phyloP scores from a whole-genome alignment of 2,329 filamentous ascomycete genomes.

The Pseudopyrenochaeta lycopersici region DNA sequence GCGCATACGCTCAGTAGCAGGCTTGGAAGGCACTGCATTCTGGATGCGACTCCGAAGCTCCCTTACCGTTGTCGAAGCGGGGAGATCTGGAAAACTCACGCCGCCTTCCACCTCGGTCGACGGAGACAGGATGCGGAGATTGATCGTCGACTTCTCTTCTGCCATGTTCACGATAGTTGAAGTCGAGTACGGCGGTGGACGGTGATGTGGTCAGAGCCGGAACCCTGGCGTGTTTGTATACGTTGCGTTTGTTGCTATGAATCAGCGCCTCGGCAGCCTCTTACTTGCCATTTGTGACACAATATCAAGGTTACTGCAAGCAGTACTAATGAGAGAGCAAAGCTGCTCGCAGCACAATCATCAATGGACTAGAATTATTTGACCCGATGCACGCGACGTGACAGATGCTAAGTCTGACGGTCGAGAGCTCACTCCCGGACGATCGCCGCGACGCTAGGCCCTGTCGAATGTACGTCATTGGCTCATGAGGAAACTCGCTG shows the following conservation, averaged over 20 bases:
- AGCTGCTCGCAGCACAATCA: background rate
- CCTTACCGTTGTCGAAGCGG: constrained; percentile 56
- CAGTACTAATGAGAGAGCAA: background rate
- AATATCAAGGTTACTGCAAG: background rate
- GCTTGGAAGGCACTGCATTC: constrained; percentile 54
- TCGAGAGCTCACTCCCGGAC: constrained; percentile 16
- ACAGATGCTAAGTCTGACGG: background rate
- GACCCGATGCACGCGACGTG: background rate
- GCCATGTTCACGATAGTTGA: constrained; percentile 32
- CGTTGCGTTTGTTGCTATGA: constrained; percentile 41
- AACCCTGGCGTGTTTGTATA: constrained; percentile 32
- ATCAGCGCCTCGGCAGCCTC: constrained; percentile 15
- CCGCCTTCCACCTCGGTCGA: constrained; percentile 48
- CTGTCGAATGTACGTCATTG: constrained; percentile 36
- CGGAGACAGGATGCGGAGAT: constrained; percentile 52
- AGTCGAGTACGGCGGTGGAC: background rate
- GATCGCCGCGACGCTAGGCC: constrained; percentile 22
- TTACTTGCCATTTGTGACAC: constrained; percentile 13
- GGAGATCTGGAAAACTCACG: constrained; percentile 41
- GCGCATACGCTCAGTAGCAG: constrained; percentile 57
- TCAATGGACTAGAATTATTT: background rate
- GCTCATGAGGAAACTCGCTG: constrained; percentile 22
- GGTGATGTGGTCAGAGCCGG: constrained; percentile 7
- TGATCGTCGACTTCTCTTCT: constrained; percentile 31
- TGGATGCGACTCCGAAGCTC: constrained; percentile 64